Evolutionary conservation across 106 monocot species (phyloP), one percentile per base, ranked within the genome.

Genomic region (Phalaenopsis aphrodite): DNA sequence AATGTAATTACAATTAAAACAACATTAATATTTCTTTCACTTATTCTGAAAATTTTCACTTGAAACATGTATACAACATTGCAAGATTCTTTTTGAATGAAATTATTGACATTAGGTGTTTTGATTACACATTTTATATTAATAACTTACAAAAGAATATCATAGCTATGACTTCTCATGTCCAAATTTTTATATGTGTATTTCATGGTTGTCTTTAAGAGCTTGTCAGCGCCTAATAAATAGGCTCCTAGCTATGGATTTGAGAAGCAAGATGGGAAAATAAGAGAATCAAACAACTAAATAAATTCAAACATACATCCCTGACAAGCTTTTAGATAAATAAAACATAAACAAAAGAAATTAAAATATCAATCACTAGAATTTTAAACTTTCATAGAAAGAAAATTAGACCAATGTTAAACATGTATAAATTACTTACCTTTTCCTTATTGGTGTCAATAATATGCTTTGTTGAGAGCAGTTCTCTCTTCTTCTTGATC

Each of bases 401-500:
- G 8, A 64, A 21, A 6, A 45, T 45, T 45, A 45, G 43, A 23
- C 1, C 9, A 23, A 64, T 21, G 21, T 49, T 36, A 69, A 68
- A 16, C 8, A 47, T 73, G 52, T 45, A 80, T 16, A 83, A 76
- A 79, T 14, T 3, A 21, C 78, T 83, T 72, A 87, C 92, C 76
- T 85, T 82, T 23, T 84, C 76, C 45, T 37, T 75, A 67, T 73
- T 47, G 17, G 81, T 78, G 52, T 49, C 57, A 7, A 85, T 76
- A 24, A 78, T 75, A 75, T 83, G 80, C 42, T 75, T 78, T 30
- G 67, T 66, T 19, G 75, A 3, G 68, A 72, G 15, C 5, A 18
- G 3, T 77, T 85, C 45, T n/a, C 24, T 90, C 80, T 83, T 80
- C 66, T 88, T 95, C 41, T 65, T 66, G 84, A 85, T 85, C 23